These are phyloP conservation scores for Neurospora hispaniola DNA, from an alignment of 495 filamentous ascomycete genomes.

Conservation along the genomic window DNA sequence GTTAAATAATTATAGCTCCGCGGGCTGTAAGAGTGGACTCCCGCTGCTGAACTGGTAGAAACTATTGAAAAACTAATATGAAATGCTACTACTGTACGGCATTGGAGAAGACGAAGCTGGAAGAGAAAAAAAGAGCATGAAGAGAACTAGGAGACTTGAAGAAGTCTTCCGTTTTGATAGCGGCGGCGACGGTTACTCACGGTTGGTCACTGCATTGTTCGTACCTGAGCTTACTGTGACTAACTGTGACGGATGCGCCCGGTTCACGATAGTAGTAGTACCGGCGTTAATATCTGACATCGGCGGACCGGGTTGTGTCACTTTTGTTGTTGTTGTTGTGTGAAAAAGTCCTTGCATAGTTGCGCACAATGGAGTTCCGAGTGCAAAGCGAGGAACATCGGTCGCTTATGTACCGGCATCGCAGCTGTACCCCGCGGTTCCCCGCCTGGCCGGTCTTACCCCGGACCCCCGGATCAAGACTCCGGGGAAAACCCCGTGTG, in stretches of 20 bases:
- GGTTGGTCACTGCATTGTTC: neutral
- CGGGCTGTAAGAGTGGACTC: neutral
- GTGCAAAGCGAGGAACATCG: neutral
- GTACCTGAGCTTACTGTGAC: neutral
- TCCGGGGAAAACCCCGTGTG: neutral
- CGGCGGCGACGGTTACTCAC: neutral
- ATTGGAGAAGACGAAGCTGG: neutral
- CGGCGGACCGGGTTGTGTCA: neutral
- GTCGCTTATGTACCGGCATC: neutral
- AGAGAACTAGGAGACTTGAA: neutral
- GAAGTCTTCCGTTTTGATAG: neutral
- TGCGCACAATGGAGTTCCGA: neutral
- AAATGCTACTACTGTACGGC: neutral
- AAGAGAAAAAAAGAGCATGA: neutral
- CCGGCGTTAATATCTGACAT: neutral
- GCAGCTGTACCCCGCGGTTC: neutral
- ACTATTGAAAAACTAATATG: neutral
- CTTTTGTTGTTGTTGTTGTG: too few relatives aligned
- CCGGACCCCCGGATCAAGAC: neutral
- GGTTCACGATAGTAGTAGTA: neutral
- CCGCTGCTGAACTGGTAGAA: neutral
- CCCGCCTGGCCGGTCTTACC: neutral
- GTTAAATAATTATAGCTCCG: neutral
- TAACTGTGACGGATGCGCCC: neutral
- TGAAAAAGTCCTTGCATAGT: neutral